phyloP scores from a whole-genome alignment of 768 basidiomycete species.

The Mycena galericulata region DNA sequence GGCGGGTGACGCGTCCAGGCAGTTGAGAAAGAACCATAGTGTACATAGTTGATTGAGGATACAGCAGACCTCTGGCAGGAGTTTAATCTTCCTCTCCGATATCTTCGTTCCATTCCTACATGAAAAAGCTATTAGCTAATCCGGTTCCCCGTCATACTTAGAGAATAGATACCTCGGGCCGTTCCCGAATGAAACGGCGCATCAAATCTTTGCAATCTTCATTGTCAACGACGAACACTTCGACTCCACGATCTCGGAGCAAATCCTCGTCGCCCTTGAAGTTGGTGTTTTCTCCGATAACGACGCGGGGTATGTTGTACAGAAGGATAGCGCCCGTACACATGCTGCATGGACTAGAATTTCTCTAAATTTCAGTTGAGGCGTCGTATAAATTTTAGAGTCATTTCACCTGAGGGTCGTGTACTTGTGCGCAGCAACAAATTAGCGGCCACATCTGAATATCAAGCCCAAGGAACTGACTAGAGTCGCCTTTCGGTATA shows the following conservation, averaged over 20 bases:
- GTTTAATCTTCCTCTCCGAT: constrained; percentile 56
- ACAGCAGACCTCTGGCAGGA: neutral
- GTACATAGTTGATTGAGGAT: neutral
- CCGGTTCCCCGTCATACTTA: constrained; percentile 11
- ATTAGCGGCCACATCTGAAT: neutral
- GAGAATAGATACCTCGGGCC: constrained; percentile 58
- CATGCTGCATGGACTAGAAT: constrained; percentile 70
- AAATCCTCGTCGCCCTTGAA: constrained; percentile 67
- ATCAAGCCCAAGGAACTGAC: constrained; percentile 45
- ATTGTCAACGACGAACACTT: constrained; percentile 63
- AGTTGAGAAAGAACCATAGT: too few species aligned
- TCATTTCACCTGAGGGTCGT: constrained; percentile 49
- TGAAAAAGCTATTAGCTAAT: neutral
- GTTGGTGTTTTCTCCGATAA: constrained; percentile 72
- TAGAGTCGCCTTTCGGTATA: constrained; percentile 63
- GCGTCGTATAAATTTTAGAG: neutral
- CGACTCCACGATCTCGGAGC: constrained; percentile 63
- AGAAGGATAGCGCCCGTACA: constrained; percentile 73
- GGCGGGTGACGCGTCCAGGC: too few species aligned
- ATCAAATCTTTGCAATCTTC: constrained; percentile 66
- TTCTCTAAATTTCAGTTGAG: neutral
- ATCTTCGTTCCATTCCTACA: constrained; percentile 69
- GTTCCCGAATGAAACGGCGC: constrained; percentile 64
- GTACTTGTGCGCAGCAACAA: constrained; percentile 39
- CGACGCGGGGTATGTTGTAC: constrained; percentile 73